Base-by-base conservation (phyloP, 1,139 yeast genomes). In the Pichia terricola region DNA sequence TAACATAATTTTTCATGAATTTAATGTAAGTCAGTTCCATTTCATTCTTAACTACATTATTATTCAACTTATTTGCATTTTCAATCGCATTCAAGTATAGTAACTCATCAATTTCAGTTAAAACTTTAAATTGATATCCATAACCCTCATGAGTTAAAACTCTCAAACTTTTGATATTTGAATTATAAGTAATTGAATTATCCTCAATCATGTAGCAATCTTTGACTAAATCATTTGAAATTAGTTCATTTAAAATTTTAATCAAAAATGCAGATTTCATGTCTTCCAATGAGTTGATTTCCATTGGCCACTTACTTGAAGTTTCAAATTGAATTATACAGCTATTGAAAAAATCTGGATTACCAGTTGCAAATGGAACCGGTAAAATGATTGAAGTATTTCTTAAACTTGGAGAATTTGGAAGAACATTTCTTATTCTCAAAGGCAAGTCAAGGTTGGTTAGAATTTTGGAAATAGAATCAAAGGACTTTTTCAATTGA, bases 261-360 rank as follows among this genome's bases (percentile, higher is more conserved):
- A 94, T 62, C 53, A 91, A 66, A 54, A 94, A 86, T 5, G 97
- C 98, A 35, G 91, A 75, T 60, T 94, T 94, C 22, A 95, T 84
- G 56, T 82, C 81, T 59, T 91, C 98, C 46, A 88, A 67, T 1
- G 96, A 89, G 34, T 72, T 67, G 4, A 87, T 61, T 61, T 91
- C 96, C 63, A 86, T 95, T 1, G 99, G 98, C 99, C 98, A 94
- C 61, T 80, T 79, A n/a, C 79, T 72, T 2, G 96, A 84, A 3
- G 85, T 70, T 65, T 94, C 98, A 62, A 94, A 87, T 62, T 88
- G 95, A 40, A 94, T 63, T 10, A 89, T 72, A 28, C 81, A 79
- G 42, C 83, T 88, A 53, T 84, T 86, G 70, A 86, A 77, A 54
- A 83, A 84, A 58, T 86, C 89, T 5, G 89, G 89, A 54, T 77